Evolutionary conservation across 2,329 filamentous ascomycete genomes (phyloP), one percentile per base, ranked within the genome.

Genomic region (Thielaviopsis musarum): DNA sequence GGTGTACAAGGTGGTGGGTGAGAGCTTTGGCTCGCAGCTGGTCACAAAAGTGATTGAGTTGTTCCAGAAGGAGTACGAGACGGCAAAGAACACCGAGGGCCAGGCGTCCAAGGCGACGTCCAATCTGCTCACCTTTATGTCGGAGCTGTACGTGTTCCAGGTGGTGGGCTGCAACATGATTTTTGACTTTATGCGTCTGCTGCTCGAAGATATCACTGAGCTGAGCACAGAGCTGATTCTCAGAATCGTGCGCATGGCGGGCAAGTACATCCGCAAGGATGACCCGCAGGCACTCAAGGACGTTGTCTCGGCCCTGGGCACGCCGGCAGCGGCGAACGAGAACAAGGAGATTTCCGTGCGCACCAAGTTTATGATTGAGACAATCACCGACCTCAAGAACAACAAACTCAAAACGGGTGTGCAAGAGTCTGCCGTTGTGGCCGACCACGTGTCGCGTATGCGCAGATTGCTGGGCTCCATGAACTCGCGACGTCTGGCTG

Each of bases 321-420:
- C 81, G 0, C 83, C 81, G 62, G 74, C 78, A 41, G 87, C 86
- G 4, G 82, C 87, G 66, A 74, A 75, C 13, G 85, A 83, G 21
- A 74, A 95, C 28, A 75, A 75, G 13, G 86, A 83, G 19, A 74
- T 95, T 24, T 91, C 90, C 1, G 87, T 91, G 10, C 84, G 93
- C 59, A 96, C 91, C 1, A 94, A 87, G 65, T 96, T 96, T 72
- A 97, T 97, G 91, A 87, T 98, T 57, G 91, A 97, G 67, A 93
- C 87, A 0, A 95, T 98, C 69, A 89, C 87, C 61, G 88, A 95
- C 66, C 77, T 98, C 30, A 95, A 95, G 70, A 95, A 95, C 74
- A 96, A 93, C 71, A 88, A 88, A 62, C 78, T 91, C 67, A 96
- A 91, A 70, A 83, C 84, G 15, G 83, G 82, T 17, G 79, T 79